These are phyloP conservation scores for Recurvomyces mirabilis DNA, from an alignment of 495 filamentous ascomycete species.

Conservation along the genomic window DNA sequence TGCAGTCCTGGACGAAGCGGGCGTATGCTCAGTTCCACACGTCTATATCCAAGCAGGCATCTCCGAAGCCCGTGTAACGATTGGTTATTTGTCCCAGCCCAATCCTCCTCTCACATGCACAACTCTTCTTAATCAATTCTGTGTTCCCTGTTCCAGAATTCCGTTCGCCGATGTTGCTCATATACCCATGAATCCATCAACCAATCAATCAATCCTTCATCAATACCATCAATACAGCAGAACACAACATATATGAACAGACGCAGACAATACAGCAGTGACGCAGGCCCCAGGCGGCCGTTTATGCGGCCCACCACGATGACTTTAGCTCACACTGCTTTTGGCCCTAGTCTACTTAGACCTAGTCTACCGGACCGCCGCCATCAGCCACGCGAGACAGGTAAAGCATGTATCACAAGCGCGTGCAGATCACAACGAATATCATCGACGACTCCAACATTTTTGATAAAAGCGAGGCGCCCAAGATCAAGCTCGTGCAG, in stretches of 20 bases:
- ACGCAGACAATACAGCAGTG: too few species aligned
- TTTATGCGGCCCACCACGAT: background rate
- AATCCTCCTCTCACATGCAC: too few species aligned
- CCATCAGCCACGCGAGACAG: slow-evolving; percentile 1
- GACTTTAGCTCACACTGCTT: too few species aligned
- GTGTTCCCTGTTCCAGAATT: background rate
- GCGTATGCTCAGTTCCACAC: background rate
- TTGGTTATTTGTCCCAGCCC: too few species aligned
- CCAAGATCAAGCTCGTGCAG: background rate
- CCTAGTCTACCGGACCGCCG: too few species aligned
- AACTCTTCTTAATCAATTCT: background rate
- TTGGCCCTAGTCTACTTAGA: too few species aligned
- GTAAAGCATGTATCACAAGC: too few species aligned
- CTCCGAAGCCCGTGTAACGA: background rate
- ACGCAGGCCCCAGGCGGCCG: slow-evolving; percentile 1
- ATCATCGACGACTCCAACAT: background rate
- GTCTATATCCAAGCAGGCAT: background rate
- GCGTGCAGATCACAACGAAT: slow-evolving; percentile 1
- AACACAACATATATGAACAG: too few species aligned
- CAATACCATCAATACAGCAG: too few species aligned
- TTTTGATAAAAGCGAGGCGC: background rate
- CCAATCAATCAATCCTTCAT: too few species aligned
- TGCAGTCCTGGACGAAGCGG: background rate
- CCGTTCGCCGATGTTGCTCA: background rate
- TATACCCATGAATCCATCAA: too few species aligned